Evolutionary conservation across 257 asterid species (phyloP).

Genomic region (Rehmannia glutinosa): DNA sequence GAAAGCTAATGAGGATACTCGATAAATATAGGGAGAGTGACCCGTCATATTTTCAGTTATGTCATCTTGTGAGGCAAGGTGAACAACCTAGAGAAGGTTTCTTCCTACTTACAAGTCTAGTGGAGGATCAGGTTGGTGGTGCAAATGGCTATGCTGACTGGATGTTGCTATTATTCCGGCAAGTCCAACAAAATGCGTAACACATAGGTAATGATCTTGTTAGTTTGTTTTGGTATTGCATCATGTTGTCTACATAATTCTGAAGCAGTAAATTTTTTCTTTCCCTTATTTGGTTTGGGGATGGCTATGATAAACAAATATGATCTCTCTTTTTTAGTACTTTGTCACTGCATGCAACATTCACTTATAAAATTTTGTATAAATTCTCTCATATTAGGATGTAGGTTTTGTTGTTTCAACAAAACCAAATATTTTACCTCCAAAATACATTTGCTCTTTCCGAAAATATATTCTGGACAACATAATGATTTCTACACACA

Average conservation of each 20-base stretch:
- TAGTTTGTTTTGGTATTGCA: background rate
- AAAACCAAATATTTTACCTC: background rate
- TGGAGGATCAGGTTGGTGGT: constrained; percentile 69
- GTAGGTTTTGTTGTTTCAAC: background rate
- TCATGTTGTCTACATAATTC: background rate
- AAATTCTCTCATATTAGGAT: background rate
- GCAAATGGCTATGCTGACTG: constrained; percentile 69
- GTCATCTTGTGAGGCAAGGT: constrained; percentile 80
- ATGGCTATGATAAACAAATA: constrained; percentile 1
- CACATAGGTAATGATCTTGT: constrained; percentile 33
- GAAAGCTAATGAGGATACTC: constrained; percentile 52
- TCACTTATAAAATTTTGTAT: background rate
- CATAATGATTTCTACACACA: background rate
- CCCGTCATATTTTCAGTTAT: constrained; percentile 56
- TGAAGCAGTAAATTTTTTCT: background rate
- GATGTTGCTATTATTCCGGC: constrained; percentile 67
- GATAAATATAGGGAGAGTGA: constrained; percentile 50
- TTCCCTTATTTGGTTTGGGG: background rate
- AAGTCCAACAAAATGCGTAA: constrained; percentile 71
- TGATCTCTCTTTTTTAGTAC: background rate
- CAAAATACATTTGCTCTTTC: background rate
- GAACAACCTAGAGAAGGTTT: constrained; percentile 78
- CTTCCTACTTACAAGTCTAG: constrained; percentile 50
- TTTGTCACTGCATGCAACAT: background rate
- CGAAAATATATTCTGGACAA: background rate